Evolutionary conservation across 371 early-diverging fungal genomes (phyloP), one percentile per base, ranked within the genome.

Genomic region (Coemansia sp.): DNA sequence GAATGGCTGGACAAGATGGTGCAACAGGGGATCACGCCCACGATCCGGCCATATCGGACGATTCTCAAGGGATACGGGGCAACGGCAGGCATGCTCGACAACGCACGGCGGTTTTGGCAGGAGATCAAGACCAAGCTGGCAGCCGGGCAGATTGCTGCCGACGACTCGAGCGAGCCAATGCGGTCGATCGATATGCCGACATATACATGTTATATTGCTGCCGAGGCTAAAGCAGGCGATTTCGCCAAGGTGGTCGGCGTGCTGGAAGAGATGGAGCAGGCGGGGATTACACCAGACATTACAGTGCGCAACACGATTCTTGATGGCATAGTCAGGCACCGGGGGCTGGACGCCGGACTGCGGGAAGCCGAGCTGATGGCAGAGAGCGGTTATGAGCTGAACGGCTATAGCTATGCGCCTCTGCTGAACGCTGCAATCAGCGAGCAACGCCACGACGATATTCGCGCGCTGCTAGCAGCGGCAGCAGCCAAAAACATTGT

Each of bases 281-380:
- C 59, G 1, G 65, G 63, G 2, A 55, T 79, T 4, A 38, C 34
- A 39, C 50, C 71, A 3, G 79, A 79, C 31, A 73, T 79, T 40
- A 62, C 75, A 2, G 36, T 79, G 53, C 74, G 79, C 41, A 79
- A 79, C 45, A 59, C 64, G n/a, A 47, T 79, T 1, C 72, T 79
- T 41, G 59, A 68, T 0, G 68, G 70, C 14, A 47, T 79, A 32
- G 36, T 67, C 6, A 39, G 40, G 36, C 61, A 61, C 40, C 54
- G 38, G 20, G 79, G 77, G 13, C 43, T 65, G 34, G 68, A 75
- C 10, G 61, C 68, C 0, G 79, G 63, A 1, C 31, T 73, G 16
- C 52, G 65, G 20, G 79, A 79, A 38, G 68, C 56, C n/a, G 40
- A 36, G 35, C 42, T 74, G 10, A 79, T 79, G 59, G 62, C 64